Conservation (phyloP, 148 eudicot species). For the Rhododendron henanense region DNA sequence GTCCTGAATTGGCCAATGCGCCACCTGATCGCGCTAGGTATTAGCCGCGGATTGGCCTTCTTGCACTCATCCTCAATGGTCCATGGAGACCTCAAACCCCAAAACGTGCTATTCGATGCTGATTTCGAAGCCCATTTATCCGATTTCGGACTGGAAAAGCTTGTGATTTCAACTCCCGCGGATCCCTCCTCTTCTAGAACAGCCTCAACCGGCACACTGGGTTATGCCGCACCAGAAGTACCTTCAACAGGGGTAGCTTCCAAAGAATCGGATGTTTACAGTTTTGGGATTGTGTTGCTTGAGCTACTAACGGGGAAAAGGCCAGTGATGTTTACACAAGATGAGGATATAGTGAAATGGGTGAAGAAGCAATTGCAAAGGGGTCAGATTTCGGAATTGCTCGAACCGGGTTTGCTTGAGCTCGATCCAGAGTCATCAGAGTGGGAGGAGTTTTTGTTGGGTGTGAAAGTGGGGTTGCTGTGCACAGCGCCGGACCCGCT, state of each 20-base stretch:
- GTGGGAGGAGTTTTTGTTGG: conserved; percentile 75
- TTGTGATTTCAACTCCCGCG: conserved; percentile 23
- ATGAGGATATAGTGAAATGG: conserved; percentile 78
- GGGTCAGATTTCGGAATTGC: conserved; percentile 56
- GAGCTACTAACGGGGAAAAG: conserved; percentile 64
- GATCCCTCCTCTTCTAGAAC: conserved; percentile 43
- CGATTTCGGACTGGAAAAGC: conserved; percentile 54
- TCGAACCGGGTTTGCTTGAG: conserved; percentile 61
- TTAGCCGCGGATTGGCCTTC: conserved; percentile 62
- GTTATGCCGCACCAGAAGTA: conserved; percentile 57
- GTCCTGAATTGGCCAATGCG: conserved; percentile 78
- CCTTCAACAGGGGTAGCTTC: conserved; percentile 33
- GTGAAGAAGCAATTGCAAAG: conserved; percentile 61
- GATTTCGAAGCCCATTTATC: conserved; percentile 75
- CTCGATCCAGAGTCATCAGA: conserved; percentile 72
- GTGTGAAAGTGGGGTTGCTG: conserved; percentile 58
- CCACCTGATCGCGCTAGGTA: conserved; percentile 60
- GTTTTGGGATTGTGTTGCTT: conserved; percentile 59
- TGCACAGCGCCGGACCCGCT: conserved; percentile 57
- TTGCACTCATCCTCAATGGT: conserved; percentile 44
- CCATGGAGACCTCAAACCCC: conserved; percentile 64
- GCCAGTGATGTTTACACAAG: conserved; percentile 55
- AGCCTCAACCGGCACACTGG: conserved; percentile 42
- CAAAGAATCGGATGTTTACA: conserved; percentile 53
- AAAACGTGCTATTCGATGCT: conserved; percentile 61